Evolutionary conservation across 768 basidiomycete genomes (phyloP).

Genomic region (Xerocomus brunneocitrinus): DNA sequence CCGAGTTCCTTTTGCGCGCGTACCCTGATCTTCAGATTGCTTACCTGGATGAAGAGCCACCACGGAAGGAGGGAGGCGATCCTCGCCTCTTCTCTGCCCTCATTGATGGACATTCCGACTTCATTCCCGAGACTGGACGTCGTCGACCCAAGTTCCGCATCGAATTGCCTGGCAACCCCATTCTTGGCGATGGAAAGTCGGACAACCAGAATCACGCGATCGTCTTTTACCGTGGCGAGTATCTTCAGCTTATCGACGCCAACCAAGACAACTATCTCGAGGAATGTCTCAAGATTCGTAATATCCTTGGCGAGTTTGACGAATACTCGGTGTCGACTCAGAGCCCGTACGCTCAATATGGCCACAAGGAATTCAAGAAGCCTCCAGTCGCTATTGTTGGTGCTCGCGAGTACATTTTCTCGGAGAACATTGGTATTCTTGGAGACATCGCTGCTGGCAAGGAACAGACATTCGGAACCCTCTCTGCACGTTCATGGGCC

Average conservation of each 20-base stretch:
- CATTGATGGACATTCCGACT: constrained; percentile 98
- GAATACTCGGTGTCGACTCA: constrained; percentile 82
- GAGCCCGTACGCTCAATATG: constrained; percentile 90
- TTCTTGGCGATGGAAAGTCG: constrained; percentile 97
- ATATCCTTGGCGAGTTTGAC: constrained; percentile 96
- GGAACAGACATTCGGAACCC: constrained; percentile 98
- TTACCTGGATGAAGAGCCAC: constrained; percentile 93
- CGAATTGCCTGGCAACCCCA: constrained; percentile 97
- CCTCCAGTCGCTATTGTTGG: constrained; percentile 96
- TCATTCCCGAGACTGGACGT: constrained; percentile 81
- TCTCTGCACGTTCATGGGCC: constrained; percentile 91
- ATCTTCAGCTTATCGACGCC: constrained; percentile 98
- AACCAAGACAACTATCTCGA: constrained; percentile 99
- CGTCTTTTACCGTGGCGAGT: constrained; percentile 99
- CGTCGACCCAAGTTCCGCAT: constrained; percentile 96
- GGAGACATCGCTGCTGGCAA: constrained; percentile 98
- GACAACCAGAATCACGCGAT: constrained; percentile 99
- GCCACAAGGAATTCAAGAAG: constrained; percentile 81
- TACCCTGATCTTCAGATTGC: constrained; percentile 99
- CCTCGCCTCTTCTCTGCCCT: constrained; percentile 92
- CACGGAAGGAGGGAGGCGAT: constrained; percentile 92
- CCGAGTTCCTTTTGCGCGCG: constrained; percentile 93
- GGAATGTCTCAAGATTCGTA: constrained; percentile 98
- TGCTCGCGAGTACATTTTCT: constrained; percentile 99
- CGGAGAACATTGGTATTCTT: constrained; percentile 98